These are phyloP conservation scores for Cladosporium halotolerans DNA, from an alignment of 2,329 filamentous ascomycete species.

Conservation along the genomic window DNA sequence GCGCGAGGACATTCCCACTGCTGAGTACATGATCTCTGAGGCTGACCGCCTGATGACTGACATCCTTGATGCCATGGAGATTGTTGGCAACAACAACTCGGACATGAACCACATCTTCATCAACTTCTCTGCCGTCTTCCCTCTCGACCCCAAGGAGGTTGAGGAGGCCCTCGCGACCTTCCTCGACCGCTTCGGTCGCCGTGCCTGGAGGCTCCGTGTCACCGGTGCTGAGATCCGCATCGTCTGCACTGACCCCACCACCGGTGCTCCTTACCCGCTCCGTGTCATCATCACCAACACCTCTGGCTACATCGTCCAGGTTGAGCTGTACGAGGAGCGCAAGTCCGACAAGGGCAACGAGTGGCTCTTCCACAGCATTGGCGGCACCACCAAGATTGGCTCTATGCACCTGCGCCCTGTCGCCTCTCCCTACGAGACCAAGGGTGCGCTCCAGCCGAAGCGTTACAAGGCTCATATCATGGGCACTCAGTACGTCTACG, in stretches of 20 bases:
- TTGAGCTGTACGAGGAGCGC: slow-evolving; percentile 95
- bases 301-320: slow-evolving; percentile 93
- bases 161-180: slow-evolving; percentile 91
- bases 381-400: slow-evolving; percentile 89
- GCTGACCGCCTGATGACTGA: slow-evolving; percentile 95
- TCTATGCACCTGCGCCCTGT: slow-evolving; percentile 91
- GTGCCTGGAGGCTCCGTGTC: slow-evolving; percentile 92
- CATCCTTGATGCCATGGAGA: slow-evolving; percentile 94
- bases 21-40: slow-evolving; percentile 96
- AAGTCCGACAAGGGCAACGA: slow-evolving; percentile 92
- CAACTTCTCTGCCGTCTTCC: slow-evolving; percentile 97
- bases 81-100: slow-evolving; percentile 98
- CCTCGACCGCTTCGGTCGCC: slow-evolving; percentile 90
- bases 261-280: slow-evolving; percentile 80
- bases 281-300: slow-evolving; percentile 98
- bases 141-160: slow-evolving; percentile 79
- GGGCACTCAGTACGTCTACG: slow-evolving; percentile 98
- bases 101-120: slow-evolving; percentile 99
- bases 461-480: slow-evolving; percentile 98
- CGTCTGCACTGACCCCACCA: slow-evolving; percentile 84
- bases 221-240: slow-evolving; percentile 97
- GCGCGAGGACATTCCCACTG: slow-evolving; percentile 95
- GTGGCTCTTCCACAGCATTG: slow-evolving; percentile 97
- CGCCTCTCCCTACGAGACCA: slow-evolving; percentile 88
- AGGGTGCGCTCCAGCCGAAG: slow-evolving; percentile 98